Conservation (phyloP, 768 basidiomycete genomes). For the Phylloporus arenicola region DNA sequence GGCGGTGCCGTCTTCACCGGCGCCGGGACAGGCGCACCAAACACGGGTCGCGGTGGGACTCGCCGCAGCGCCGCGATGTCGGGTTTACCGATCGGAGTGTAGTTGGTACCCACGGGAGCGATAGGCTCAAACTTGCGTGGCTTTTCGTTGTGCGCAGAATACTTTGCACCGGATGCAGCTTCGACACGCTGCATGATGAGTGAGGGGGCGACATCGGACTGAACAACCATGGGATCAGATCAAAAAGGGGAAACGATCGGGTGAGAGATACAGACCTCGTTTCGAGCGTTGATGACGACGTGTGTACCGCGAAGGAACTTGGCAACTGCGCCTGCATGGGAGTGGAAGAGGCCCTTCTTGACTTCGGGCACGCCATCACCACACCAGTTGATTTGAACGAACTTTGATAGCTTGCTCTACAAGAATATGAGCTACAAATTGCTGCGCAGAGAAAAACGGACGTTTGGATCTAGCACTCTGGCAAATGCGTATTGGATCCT, state of each 20-base stretch:
- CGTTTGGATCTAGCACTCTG: conserved; percentile 80
- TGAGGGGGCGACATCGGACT: conserved; percentile 77
- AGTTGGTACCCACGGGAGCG: conserved; percentile 71
- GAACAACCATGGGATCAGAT: background rate
- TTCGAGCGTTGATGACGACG: conserved; percentile 80
- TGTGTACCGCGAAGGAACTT: conserved; percentile 79
- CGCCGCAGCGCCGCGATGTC: conserved; percentile 62
- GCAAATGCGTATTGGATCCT: conserved; percentile 95
- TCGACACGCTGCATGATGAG: conserved; percentile 84
- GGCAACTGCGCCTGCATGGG: conserved; percentile 76
- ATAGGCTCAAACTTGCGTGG: conserved; percentile 73
- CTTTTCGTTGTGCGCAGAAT: conserved; percentile 77
- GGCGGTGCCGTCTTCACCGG: conserved; percentile 34
- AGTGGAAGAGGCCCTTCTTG: conserved; percentile 90
- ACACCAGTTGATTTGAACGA: conserved; percentile 96
- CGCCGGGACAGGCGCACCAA: conserved; percentile 42
- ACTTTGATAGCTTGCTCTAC: conserved; percentile 80
- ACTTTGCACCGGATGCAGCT: conserved; percentile 85
- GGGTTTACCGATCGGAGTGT: conserved; percentile 68
- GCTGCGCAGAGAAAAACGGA: conserved; percentile 31
- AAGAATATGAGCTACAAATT: background rate
- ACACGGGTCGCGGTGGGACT: conserved; percentile 44
- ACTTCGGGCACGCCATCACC: conserved; percentile 93
- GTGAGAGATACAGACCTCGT: conserved; percentile 54
- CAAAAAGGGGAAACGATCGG: background rate